Conservation (phyloP, 345 rosid genomes). For the Euphorbia tirucalli region DNA sequence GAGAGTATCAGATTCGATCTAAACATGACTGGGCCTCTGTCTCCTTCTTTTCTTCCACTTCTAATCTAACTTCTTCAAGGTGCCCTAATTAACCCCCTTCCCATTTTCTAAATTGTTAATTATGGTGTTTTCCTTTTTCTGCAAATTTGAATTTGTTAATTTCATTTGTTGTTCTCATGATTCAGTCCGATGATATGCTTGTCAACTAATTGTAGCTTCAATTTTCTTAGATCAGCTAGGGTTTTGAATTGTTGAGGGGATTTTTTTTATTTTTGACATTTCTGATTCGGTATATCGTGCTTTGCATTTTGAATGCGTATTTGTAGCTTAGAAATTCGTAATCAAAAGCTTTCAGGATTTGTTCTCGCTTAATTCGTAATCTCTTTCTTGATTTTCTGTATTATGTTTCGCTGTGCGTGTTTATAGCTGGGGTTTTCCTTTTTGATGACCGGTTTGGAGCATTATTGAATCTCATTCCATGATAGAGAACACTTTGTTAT, state of each 20-base stretch:
- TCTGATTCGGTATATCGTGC: not conserved
- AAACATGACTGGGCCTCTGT: slow-evolving; percentile 98
- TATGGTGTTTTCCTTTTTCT: too few relatives aligned
- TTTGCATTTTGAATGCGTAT: too few relatives aligned
- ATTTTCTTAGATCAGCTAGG: slow-evolving; percentile 3
- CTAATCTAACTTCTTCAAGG: slow-evolving; percentile 77
- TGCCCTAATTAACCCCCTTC: slow-evolving; percentile 1
- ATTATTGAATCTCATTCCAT: not conserved
- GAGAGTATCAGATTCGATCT: slow-evolving; percentile 95
- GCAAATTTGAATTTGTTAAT: not conserved
- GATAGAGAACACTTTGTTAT: not conserved
- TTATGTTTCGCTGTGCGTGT: not conserved
- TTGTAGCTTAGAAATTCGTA: too few relatives aligned
- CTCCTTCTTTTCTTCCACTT: slow-evolving; percentile 87
- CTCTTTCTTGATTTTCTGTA: not conserved
- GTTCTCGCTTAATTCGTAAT: too few relatives aligned
- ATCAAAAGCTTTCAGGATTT: slow-evolving; percentile 1
- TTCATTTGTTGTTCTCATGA: not conserved
- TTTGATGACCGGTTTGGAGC: not conserved
- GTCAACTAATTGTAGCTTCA: not conserved
- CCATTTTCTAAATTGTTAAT: too few relatives aligned
- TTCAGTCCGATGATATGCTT: not conserved
- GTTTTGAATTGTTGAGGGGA: not conserved
- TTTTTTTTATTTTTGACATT: not conserved
- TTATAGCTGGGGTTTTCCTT: too few relatives aligned